Evolutionary conservation across 805 yeast species (phyloP).

Genomic region (Wickerhamia fluorescens): DNA sequence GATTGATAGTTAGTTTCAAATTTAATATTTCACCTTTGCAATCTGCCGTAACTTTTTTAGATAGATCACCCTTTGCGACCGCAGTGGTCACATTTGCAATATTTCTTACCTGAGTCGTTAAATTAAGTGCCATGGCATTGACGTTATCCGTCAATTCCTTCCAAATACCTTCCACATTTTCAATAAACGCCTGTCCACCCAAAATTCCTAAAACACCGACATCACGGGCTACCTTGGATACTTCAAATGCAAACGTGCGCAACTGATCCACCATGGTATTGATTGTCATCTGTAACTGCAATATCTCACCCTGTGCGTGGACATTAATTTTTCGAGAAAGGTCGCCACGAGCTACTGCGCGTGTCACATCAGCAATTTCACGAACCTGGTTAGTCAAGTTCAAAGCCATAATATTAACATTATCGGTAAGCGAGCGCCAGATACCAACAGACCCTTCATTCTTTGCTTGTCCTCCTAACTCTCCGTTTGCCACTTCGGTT

Average conservation of each 20-base stretch:
- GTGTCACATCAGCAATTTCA: slow-evolving; percentile 83
- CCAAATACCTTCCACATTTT: slow-evolving; percentile 83
- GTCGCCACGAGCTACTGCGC: slow-evolving; percentile 86
- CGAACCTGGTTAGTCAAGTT: slow-evolving; percentile 65
- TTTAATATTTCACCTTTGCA: slow-evolving; percentile 58
- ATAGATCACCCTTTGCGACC: slow-evolving; percentile 75
- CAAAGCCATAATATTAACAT: slow-evolving; percentile 82
- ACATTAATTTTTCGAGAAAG: slow-evolving; percentile 77
- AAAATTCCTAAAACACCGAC: slow-evolving; percentile 85
- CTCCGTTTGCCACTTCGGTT: slow-evolving; percentile 86
- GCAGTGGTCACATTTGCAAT: slow-evolving; percentile 86
- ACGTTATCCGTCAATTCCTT: slow-evolving; percentile 79
- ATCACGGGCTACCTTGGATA: slow-evolving; percentile 79
- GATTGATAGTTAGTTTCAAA: slow-evolving; percentile 41
- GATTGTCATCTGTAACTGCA: slow-evolving; percentile 78
- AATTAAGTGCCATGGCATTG: slow-evolving; percentile 83
- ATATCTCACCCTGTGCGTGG: slow-evolving; percentile 86
- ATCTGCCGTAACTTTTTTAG: slow-evolving; percentile 79
- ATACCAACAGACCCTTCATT: slow-evolving; percentile 81
- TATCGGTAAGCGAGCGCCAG: slow-evolving; percentile 79
- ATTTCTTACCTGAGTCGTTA: slow-evolving; percentile 83
- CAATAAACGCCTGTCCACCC: slow-evolving; percentile 82
- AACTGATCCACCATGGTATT: slow-evolving; percentile 86
- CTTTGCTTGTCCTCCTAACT: slow-evolving; percentile 83
- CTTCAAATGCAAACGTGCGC: slow-evolving; percentile 78